These are phyloP conservation scores for Xylariales sp. DNA, from an alignment of 2,329 filamentous ascomycete genomes.

Conservation along the genomic window DNA sequence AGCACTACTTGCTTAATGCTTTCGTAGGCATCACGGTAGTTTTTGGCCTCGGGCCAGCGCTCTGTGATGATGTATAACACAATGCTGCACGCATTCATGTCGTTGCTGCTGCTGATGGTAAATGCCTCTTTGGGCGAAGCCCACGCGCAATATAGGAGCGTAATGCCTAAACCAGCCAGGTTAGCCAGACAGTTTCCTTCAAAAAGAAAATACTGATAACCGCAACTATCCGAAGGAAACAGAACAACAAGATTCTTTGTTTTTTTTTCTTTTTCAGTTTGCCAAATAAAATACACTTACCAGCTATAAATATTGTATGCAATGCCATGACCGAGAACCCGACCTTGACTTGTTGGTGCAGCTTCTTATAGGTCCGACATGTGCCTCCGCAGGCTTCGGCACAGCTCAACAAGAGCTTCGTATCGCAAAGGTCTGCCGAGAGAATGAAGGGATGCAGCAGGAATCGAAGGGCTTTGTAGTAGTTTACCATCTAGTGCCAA, in stretches of 20 bases:
- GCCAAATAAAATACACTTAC: constrained; percentile 6
- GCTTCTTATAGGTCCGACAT: constrained; percentile 21
- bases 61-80: constrained; percentile 20
- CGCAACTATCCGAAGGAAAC: too few relatives aligned
- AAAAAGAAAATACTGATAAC: too few relatives aligned
- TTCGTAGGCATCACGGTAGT: constrained; percentile 9
- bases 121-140: constrained; percentile 15
- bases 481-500: constrained; percentile 21
- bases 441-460: constrained; percentile 17
- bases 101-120: constrained; percentile 16
- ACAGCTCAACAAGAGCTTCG: constrained; percentile 13
- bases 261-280: neutral
- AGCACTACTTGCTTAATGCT: constrained; percentile 8
- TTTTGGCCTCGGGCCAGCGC: constrained; percentile 8
- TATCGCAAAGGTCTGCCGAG: constrained; percentile 8
- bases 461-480: constrained; percentile 18
- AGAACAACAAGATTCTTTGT: too few relatives aligned
- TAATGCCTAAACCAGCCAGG: constrained; percentile 14
- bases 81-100: constrained; percentile 21
- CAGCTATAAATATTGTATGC: constrained; percentile 21
- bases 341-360: constrained; percentile 21
- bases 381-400: constrained; percentile 23
- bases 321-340: constrained; percentile 23
- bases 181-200: too few relatives aligned
- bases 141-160: constrained; percentile 26